Evolutionary conservation across 257 asterid species (phyloP), one percentile per base, ranked within the genome.

Genomic region (Lavandula angustifolia): DNA sequence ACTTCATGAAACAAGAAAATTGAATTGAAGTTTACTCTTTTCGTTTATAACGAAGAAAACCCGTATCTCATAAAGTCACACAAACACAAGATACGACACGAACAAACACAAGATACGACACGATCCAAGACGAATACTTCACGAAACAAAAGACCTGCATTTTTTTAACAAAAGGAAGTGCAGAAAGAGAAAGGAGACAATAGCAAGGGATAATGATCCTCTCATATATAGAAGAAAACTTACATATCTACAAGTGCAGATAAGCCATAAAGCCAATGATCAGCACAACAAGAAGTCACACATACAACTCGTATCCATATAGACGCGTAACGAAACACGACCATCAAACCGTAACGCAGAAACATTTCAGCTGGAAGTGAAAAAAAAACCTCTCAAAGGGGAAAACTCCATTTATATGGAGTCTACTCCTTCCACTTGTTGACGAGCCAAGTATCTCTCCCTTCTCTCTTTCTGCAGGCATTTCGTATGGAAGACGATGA

Each of bases 391-490:
- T 66, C 62, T 40, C 38, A 44, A 62, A 67, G 70, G 41, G n/a
- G 10, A 50, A 66, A 60, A 59, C 40, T 52, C 69, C 65, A 37
- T 27, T 82, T 73, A 91, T 41, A 80, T 76, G 12, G 96, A 86
- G 42, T 88, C 95, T 31, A 76, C 85, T 52, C 85, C 95, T 69
- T 89, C 97, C 57, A 75, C 89, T 75, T 89, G 96, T 58, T 89
- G 96, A 43, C 88, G 89, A 41, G 98, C 98, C 50, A 92, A 72
- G 81, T 92, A 92, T 82, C 96, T 78, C 71, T 92, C 97, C 72
- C 98, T 82, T 87, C 99, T 81, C 78, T 92, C 99, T 73, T 92
- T 92, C 99, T 92, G 77, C 73, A 60, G 18, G 34, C 59, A 34
- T 67, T 32, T 13, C 47, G 9, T 3, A 48, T 18, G 49, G 43